Base-by-base conservation (phyloP, 495 filamentous ascomycete genomes). In the Tuber melanosporum region DNA sequence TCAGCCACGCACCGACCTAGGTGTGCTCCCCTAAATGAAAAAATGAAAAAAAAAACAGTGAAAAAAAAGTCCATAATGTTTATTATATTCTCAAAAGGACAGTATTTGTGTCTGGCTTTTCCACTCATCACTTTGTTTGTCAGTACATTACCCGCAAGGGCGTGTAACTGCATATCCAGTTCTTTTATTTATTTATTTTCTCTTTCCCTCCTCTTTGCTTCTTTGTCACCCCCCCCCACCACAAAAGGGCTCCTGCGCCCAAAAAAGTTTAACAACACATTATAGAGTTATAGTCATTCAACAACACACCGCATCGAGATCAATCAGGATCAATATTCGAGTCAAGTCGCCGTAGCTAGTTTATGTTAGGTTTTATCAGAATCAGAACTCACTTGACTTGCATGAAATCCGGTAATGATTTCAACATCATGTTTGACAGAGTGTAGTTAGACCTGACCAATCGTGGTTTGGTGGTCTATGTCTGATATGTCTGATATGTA, bases 1-100 rank as follows among this genome's bases (percentile, higher is more conserved):
- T 98, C 86, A 96, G 92, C 75, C 94, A 98, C 85, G 93, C 94
- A 46, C 92, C 92, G 70, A 86, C 87, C 17, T 89, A 85, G 66
- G 46, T 2, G 69, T 3, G 17, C 45, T 7, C 71, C 45, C 2
- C 32, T 72, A 19, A n/a, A n/a, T 46, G 26, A 8, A 45, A 22
- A 19, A n/a, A n/a, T 46, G 26, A 8, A 45, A 22, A 15, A 32
- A n/a, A 47, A 32, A 36, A 41, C 12, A 47, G 6, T 20, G 0
- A 20, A 47, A 43, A 46, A 43, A 72, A 32, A 72, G 26, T 20
- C n/a, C 52, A 62, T 62, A 32, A 66, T 66, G 57, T 66, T 66
- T 36, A 36, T 36, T 66, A 66, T 66, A 36, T 32, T 66, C 26
- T 19, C 26, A 12, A 26, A n/a, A 26, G 10, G 57, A 36, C 57